Base-by-base conservation (phyloP, 768 basidiomycete species). In the Suillus occidentalis region DNA sequence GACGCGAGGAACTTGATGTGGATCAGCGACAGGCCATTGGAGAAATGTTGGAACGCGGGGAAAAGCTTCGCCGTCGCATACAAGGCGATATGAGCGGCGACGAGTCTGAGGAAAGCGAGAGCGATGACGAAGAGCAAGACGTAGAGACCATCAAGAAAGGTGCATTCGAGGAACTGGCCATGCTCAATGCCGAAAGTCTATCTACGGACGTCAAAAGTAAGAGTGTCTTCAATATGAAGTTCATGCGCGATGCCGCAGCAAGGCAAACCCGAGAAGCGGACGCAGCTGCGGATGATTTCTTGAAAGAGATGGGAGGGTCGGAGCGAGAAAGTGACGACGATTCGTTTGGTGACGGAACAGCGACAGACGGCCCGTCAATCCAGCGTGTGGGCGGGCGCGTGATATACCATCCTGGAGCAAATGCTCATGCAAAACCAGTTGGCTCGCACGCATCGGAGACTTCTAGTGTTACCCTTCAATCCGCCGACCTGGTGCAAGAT, bases 221-320 rank as follows among this genome's bases (percentile, higher is more conserved):
- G 77, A 87, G 91, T 66, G 84, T 98, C 12, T 91, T 97, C 74
- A 84, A 87, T 67, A 98, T 99, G 97, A 98, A 97, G 79, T 99
- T 99, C 78, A 99, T 99, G 97, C 90, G 91, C 75, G 90, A 95
- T 55, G 96, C 94, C 0, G 88, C 91, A 80, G 86, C 85, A 6
- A 82, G 93, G 67, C 84, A 89, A 84, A 69, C 79, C 75, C 71
- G 31, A 10, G 81, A 82, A 61, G 87, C 85, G 1, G 81, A 89
- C 64, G 82, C 82, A 63, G 83, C 87, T 67, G 87, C 84, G 6
- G 91, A 92, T 63, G 90, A 92, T 69, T 87, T 97, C 65, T 78
- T 87, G 66, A 80, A 80, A 67, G 92, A 94, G 70, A 80, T 97
- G 71, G 87, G 85, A 40, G 74, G 77, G 49, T 75, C 78, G 20